A percentile compares a stretch with the other conserved stretches of the same genome.
Conservation (phyloP, 192 early-diverging fungal species). For the Coemansia sp. region DNA sequence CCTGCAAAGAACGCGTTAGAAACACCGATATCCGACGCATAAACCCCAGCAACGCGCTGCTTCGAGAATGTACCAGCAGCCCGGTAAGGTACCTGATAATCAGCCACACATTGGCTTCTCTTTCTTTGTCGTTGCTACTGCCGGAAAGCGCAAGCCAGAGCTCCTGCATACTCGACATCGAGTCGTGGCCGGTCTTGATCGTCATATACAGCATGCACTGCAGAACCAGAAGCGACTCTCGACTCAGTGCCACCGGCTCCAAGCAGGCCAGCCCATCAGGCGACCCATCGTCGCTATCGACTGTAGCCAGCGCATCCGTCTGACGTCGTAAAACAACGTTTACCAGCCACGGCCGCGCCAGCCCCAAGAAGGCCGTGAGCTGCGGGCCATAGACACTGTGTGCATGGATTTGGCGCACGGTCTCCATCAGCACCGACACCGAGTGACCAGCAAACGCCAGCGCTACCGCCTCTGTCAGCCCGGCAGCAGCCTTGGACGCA, state of each 20-base stretch:
- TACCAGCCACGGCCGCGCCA: conserved; percentile 40
- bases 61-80: conserved; percentile 23
- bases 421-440: conserved; percentile 21
- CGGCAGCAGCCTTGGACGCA: conserved; percentile 21
- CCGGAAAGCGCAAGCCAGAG: conserved; percentile 44
- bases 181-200: conserved; percentile 13
- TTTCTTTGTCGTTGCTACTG: background rate
- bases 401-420: conserved; percentile 40
- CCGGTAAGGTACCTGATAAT: conserved; percentile 35
- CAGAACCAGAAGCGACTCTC: conserved; percentile 40
- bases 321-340: conserved; percentile 27
- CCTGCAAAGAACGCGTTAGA: conserved; percentile 44
- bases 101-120: conserved; percentile 30
- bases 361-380: conserved; percentile 8
- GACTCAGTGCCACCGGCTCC: conserved; percentile 26
- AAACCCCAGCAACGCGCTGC: conserved; percentile 27
- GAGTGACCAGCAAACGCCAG: conserved; percentile 33
- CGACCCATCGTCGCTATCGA: background rate
- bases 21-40: conserved; percentile 48
- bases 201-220: conserved; percentile 53
- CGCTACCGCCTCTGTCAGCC: conserved; percentile 27
- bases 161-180: conserved; percentile 29
- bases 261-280: background rate
- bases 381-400: conserved; percentile 20
- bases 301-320: background rate